Conservation (phyloP, 176 grass and related monocot genomes). For the Juncus effusus region DNA sequence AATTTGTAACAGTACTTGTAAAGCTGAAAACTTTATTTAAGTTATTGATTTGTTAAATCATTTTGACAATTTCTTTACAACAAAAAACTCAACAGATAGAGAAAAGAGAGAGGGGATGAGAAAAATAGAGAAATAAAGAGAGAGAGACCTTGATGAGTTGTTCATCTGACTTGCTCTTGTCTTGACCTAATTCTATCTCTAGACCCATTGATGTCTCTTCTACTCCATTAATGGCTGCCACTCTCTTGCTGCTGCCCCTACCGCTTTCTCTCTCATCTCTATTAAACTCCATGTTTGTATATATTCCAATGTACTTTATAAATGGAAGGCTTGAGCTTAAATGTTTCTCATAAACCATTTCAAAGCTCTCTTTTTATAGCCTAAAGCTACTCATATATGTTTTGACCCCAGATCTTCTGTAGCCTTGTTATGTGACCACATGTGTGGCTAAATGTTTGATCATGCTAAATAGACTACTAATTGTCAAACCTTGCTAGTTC, state of each 20-base stretch:
- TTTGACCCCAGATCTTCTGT: conserved; percentile 18
- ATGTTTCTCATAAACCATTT: conserved; percentile 3
- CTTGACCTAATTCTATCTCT: conserved; percentile 9
- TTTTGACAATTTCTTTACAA: no score
- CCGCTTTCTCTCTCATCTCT: conserved; percentile 9
- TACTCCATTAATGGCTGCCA: conserved; percentile 6
- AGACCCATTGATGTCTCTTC: not conserved
- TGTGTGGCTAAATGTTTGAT: no score
- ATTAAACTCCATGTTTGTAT: conserved; percentile 5
- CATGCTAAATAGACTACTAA: no score
- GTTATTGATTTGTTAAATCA: no score
- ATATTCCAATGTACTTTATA: not conserved
- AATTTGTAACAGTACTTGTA: no score
- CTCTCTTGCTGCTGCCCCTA: conserved; percentile 20
- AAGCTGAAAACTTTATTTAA: no score
- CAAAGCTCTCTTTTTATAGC: no score
- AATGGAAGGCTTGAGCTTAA: not conserved
- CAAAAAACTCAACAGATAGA: no score
- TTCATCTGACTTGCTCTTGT: conserved; percentile 19
- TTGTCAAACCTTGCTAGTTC: no score
- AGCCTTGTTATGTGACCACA: conserved; percentile 3
- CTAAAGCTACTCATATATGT: not conserved
- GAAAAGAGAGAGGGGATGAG: no score
- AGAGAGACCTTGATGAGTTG: not conserved
- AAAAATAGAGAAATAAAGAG: no score